A percentile compares a stretch with the other conserved stretches of the same genome.
Conservation (phyloP, 2,329 filamentous ascomycete genomes). For the Didymella sp. region DNA sequence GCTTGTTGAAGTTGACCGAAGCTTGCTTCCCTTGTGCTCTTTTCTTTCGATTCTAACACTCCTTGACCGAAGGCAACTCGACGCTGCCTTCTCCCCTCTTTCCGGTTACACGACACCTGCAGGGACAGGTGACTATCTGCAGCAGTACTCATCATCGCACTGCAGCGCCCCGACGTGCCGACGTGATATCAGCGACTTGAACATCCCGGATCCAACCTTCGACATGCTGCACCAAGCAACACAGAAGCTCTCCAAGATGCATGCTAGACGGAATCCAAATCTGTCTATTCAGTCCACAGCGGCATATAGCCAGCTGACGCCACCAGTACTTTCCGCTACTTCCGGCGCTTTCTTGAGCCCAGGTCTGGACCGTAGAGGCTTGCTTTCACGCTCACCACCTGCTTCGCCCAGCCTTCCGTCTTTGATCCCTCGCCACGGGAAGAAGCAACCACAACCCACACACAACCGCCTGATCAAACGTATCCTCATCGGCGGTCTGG, state of each 20-base stretch:
- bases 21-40: constrained; percentile 23
- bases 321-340: constrained; percentile 39
- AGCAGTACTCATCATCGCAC: constrained; percentile 19
- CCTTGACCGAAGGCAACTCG: constrained; percentile 20
- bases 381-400: constrained; percentile 73
- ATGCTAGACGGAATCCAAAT: constrained; percentile 56
- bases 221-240: constrained; percentile 48
- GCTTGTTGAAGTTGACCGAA: constrained; percentile 6
- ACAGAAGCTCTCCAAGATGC: constrained; percentile 51
- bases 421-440: constrained; percentile 69
- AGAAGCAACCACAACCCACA: constrained; percentile 64
- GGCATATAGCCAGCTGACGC: constrained; percentile 45
- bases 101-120: constrained; percentile 29
- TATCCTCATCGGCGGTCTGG: constrained; percentile 61
- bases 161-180: constrained; percentile 18
- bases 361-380: constrained; percentile 55
- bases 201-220: constrained; percentile 17
- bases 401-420: constrained; percentile 74
- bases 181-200: constrained; percentile 10
- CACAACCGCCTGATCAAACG: constrained; percentile 63
- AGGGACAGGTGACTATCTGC: constrained; percentile 33
- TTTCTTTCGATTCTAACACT: constrained; percentile 27
- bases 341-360: constrained; percentile 48
- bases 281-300: constrained; percentile 54
- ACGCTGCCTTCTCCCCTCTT: constrained; percentile 25